Evolutionary conservation across 1,284 basidiomycete species (phyloP), one percentile per base, ranked within the genome.

Genomic region (Apiotrichum brassicae): DNA sequence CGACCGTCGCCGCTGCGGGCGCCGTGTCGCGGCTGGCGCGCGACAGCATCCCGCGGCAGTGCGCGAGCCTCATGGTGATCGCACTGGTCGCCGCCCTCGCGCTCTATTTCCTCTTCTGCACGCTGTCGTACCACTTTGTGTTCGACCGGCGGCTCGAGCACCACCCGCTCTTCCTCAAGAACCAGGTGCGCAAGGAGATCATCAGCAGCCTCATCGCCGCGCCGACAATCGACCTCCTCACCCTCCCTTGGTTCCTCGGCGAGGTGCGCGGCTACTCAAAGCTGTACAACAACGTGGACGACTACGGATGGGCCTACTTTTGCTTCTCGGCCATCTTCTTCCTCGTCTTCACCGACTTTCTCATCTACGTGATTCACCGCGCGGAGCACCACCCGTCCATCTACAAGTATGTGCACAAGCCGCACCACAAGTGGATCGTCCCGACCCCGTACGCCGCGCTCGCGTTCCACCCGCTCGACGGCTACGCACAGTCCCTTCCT

Each of bases 361-460:
- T 79, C 59, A 89, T 97, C 61, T 97, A 97, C 73, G 94, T 91
- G 88, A 78, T 93, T 22, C 94, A 98, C 70, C 82, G 94, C n/a
- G 77, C 81, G 73, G 79, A 95, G 52, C 94, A 98, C 70, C 79
- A 87, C 58, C 94, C 93, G 0, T 54, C 78, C 22, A 67, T 95
- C 51, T 98, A 98, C 79, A 97, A 94, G 73, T 77, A 80, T 61
- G 64, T 97, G 44, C 93, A 95, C 75, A 97, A 95, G 74, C 90
- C 93, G 0, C 94, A 98, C 73, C 94, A 98, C 80, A 95, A 90
- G 75, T 98, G 95, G 95, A 79, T 97, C 61, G 90, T 98, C 50
- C 93, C 94, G 6, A 97, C 94, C 1, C 94, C 94, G 0, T 98
- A 88, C 64, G 89, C 95, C 22, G 93, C 92, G 30, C 86, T 97